Evolutionary conservation across 176 grass and related monocot species (phyloP), one percentile per base, ranked within the genome.

Genomic region (Typha latifolia): DNA sequence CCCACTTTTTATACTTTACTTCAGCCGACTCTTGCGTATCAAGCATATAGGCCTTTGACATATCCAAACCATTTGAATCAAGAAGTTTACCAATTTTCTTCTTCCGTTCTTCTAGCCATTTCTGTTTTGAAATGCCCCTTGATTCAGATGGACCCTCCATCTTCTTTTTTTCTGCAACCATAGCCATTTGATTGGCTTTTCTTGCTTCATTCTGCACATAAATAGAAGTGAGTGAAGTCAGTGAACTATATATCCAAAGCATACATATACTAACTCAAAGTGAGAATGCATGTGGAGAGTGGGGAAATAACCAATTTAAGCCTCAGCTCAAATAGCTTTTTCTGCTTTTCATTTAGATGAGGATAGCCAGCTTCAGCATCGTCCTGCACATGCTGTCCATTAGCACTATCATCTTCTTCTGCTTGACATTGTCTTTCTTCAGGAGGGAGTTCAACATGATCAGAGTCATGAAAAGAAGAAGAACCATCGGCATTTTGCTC

Each of bases 1-100:
- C 94, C 89, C 94, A 92, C 71, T 93, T 97, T 74, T 97, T 97
- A 63, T 97, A 93, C 66, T 97, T 97, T 0, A 47, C 27, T 87
- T 97, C 75, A 14, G 94, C 94, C 0, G 67, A 79, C 34, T 87
- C 89, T 69, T 97, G 85, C 19, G 85, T 97, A 72, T 97, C 89
- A 66, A 97, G 94, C 94, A 97, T 93, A 66, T 87, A 97, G 2
- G 94, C 84, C 34, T 87, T 82, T n/a, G 83, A 80, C 83, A 97
- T 90, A 51, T 97, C 94, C 62, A 97, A 78, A 20, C 94, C 94
- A 43, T 97, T 97, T 0, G 94, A 97, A 73, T 97, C 94, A 2
- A 97, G 85, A 47, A 97, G 79, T 67, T 83, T 97, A 11, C 88
- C 94, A 0, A 97, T 93, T 71, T 93, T 97, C 76, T 97, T 97